Evolutionary conservation across 2,329 filamentous ascomycete species (phyloP).

Genomic region (Talaromyces sp.): DNA sequence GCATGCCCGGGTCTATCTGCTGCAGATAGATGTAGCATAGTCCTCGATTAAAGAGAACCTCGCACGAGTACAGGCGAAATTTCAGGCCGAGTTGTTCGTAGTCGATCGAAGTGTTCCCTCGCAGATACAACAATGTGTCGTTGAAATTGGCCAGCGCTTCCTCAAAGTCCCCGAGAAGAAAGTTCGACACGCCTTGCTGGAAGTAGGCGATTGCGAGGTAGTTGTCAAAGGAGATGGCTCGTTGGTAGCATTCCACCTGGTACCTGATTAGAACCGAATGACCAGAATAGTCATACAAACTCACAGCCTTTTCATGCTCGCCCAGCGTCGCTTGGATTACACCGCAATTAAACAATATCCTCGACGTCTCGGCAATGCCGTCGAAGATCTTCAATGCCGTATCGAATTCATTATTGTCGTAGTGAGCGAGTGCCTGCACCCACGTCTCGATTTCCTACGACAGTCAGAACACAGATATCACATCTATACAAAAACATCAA

Average conservation of each 20-base stretch:
- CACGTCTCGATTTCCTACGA: slow-evolving; percentile 97
- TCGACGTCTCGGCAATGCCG: slow-evolving; percentile 87
- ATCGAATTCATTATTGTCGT: slow-evolving; percentile 98
- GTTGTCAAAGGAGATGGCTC: slow-evolving; percentile 82
- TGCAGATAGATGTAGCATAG: slow-evolving; percentile 96
- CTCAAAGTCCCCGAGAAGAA: slow-evolving; percentile 93
- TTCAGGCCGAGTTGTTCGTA: slow-evolving; percentile 93
- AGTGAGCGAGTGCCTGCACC: slow-evolving; percentile 84
- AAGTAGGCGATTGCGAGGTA: slow-evolving; percentile 98
- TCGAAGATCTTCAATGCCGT: slow-evolving; percentile 80
- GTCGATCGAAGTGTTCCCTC: slow-evolving; percentile 95
- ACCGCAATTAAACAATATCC: slow-evolving; percentile 97
- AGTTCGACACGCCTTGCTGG: slow-evolving; percentile 97
- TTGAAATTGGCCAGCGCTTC: slow-evolving; percentile 98
- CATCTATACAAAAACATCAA: not conserved
- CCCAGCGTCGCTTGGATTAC: slow-evolving; percentile 96
- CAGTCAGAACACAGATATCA: not conserved
- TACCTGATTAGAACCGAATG: not conserved
- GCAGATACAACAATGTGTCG: slow-evolving; percentile 88
- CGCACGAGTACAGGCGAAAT: slow-evolving; percentile 96
- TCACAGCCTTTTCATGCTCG: slow-evolving; percentile 90
- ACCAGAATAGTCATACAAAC: slow-evolving; percentile 29
- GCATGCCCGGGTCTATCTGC: slow-evolving; percentile 83
- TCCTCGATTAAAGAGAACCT: slow-evolving; percentile 94
- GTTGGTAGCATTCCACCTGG: slow-evolving; percentile 91